A percentile compares a stretch with the other conserved stretches of the same genome.
phyloP scores from a whole-genome alignment of 306 rosid species.

The Ceratonia siliqua region DNA sequence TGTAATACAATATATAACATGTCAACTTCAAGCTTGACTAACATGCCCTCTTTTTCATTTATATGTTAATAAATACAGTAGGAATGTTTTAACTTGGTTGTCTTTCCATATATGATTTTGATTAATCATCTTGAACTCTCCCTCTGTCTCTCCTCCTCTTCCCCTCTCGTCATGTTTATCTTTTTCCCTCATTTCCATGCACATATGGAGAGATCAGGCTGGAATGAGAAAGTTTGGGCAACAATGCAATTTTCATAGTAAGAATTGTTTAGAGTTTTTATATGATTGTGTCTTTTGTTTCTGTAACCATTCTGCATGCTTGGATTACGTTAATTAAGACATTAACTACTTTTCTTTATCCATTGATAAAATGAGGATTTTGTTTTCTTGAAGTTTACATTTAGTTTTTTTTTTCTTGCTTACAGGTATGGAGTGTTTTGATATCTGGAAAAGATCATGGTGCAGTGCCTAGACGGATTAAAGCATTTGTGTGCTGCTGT shows the following conservation, averaged over 20 bases:
- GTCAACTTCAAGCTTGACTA: not conserved
- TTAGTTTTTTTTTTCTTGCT: conserved; percentile 18
- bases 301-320: not conserved
- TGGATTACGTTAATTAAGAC: not conserved
- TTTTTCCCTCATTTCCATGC: not conserved
- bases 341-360: not conserved
- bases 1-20: not conserved
- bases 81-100: not conserved
- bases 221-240: not conserved
- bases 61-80: not conserved
- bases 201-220: not conserved
- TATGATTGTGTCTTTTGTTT: not conserved
- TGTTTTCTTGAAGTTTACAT: not conserved
- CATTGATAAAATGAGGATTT: not conserved
- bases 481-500: conserved; percentile 49
- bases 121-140: not conserved
- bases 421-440: conserved; percentile 71
- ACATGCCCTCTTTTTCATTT: not conserved
- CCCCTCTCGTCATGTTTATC: not conserved
- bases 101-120: not conserved
- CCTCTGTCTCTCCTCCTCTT: not conserved
- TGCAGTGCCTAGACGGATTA: conserved; percentile 65
- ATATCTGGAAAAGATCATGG: conserved; percentile 52
- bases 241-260: not conserved
- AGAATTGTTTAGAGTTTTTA: not conserved